These are phyloP conservation scores for Wilcoxina mikolae DNA, from an alignment of 495 filamentous ascomycete species.

Conservation along the genomic window DNA sequence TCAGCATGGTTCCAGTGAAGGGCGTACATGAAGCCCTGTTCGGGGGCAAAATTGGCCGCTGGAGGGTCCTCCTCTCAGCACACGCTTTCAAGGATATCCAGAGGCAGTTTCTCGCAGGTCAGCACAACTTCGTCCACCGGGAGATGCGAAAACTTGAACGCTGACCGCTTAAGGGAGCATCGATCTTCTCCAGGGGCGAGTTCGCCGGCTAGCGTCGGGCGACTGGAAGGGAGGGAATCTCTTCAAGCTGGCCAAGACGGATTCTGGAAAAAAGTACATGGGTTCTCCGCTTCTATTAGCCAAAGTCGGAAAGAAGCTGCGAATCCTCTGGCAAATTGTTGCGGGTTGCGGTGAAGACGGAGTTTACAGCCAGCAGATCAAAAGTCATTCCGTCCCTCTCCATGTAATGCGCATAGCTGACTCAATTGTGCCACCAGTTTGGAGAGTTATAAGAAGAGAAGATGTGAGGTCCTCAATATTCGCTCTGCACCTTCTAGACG, in stretches of 20 bases:
- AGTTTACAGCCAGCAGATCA: not conserved
- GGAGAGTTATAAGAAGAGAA: not conserved
- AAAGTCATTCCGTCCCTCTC: not conserved
- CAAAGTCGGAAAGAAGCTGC: not conserved
- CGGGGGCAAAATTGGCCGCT: slow-evolving; percentile 28
- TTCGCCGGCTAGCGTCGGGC: slow-evolving; percentile 30
- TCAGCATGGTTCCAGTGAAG: not conserved
- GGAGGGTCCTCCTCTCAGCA: slow-evolving; percentile 32
- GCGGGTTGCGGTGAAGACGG: slow-evolving; percentile 25
- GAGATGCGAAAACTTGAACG: not conserved
- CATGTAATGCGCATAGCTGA: not conserved
- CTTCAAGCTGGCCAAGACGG: not conserved
- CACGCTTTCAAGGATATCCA: slow-evolving; percentile 26
- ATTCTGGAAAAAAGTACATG: not conserved
- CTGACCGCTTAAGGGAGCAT: slow-evolving; percentile 9
- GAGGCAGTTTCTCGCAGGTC: slow-evolving; percentile 5
- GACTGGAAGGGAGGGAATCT: slow-evolving; percentile 15
- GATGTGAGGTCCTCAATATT: not conserved
- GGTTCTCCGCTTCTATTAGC: not conserved
- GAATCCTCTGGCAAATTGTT: slow-evolving; percentile 33
- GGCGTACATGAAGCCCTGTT: slow-evolving; percentile 18
- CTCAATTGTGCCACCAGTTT: not conserved
- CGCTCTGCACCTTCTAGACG: not conserved
- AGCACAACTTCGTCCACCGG: not conserved
- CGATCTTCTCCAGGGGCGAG: slow-evolving; percentile 13